These are phyloP conservation scores for Antrodiella citrinella DNA, from an alignment of 768 basidiomycete genomes.

Conservation along the genomic window DNA sequence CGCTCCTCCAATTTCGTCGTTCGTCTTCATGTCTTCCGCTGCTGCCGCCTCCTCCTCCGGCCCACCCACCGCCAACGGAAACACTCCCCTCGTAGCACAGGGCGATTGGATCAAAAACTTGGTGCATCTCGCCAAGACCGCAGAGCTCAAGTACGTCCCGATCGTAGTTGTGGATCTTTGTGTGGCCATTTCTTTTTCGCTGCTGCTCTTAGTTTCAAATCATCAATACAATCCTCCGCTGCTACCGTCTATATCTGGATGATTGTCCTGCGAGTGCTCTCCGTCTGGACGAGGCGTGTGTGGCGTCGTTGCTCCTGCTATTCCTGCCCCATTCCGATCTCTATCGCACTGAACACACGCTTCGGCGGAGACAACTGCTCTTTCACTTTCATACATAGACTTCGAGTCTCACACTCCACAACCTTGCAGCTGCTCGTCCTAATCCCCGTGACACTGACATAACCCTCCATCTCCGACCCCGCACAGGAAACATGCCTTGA, in stretches of 20 bases:
- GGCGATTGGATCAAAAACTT: conserved; percentile 87
- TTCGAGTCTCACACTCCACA: too few relatives aligned
- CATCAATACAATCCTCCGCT: too few relatives aligned
- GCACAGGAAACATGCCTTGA: conserved; percentile 72
- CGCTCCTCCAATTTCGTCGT: conserved; percentile 11
- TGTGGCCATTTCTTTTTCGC: conserved; percentile 4
- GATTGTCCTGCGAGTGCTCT: too few relatives aligned
- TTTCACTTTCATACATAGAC: too few relatives aligned
- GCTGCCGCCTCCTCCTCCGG: conserved; percentile 18
- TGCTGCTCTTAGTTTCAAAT: too few relatives aligned
- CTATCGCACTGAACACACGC: neutral
- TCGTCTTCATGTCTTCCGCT: conserved; percentile 21
- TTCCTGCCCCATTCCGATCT: neutral
- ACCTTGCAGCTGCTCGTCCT: too few relatives aligned
- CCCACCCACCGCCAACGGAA: conserved; percentile 11
- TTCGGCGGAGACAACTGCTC: too few relatives aligned
- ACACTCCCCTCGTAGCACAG: conserved; percentile 59
- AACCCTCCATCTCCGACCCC: too few relatives aligned
- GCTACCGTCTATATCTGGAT: too few relatives aligned
- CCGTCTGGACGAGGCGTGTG: too few relatives aligned
- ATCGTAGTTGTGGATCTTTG: too few relatives aligned
- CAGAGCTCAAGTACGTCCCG: conserved; percentile 74
- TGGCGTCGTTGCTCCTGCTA: neutral
- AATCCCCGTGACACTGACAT: too few relatives aligned
- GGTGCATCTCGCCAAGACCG: conserved; percentile 79